Conservation (phyloP, 208 protist species). For the Vickermania ingenoplastis region DNA sequence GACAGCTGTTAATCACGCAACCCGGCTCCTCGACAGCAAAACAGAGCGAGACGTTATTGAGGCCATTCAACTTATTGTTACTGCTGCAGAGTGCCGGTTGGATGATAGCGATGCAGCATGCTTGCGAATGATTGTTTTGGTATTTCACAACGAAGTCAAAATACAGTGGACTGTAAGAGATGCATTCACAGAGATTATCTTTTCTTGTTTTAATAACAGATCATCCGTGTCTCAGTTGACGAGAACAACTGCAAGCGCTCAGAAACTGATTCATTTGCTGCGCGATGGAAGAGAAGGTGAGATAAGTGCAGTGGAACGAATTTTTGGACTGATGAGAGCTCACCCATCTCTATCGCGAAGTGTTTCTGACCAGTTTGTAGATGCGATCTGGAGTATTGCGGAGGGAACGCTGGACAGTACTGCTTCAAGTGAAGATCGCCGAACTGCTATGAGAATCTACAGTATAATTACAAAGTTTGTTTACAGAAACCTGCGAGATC, state of each 20-base stretch:
- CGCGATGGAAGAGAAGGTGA: slow-evolving; percentile 69
- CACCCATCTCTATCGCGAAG: slow-evolving; percentile 49
- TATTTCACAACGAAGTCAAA: slow-evolving; percentile 81
- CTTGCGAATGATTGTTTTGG: slow-evolving; percentile 75
- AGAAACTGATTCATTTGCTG: slow-evolving; percentile 68
- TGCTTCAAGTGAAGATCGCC: slow-evolving; percentile 40
- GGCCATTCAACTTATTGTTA: slow-evolving; percentile 78
- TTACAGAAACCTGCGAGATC: slow-evolving; percentile 52
- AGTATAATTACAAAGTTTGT: slow-evolving; percentile 65
- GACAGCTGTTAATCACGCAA: slow-evolving; percentile 51
- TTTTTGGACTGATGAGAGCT: slow-evolving; percentile 61
- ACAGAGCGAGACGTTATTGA: slow-evolving; percentile 84
- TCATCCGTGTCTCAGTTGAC: slow-evolving; percentile 39
- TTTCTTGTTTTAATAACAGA: slow-evolving; percentile 46
- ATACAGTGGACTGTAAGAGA: slow-evolving; percentile 85
- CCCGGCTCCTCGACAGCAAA: slow-evolving; percentile 62
- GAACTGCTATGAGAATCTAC: slow-evolving; percentile 84
- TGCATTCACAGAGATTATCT: slow-evolving; percentile 80
- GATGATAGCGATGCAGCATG: slow-evolving; percentile 55
- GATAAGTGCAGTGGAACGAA: slow-evolving; percentile 72
- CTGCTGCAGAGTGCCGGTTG: slow-evolving; percentile 67
- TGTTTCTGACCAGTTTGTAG: slow-evolving; percentile 65
- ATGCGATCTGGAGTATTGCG: slow-evolving; percentile 78
- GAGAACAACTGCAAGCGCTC: slow-evolving; percentile 54
- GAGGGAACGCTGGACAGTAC: slow-evolving; percentile 60